Conservation (phyloP, 495 filamentous ascomycete species). For the Xylaria sp. region DNA sequence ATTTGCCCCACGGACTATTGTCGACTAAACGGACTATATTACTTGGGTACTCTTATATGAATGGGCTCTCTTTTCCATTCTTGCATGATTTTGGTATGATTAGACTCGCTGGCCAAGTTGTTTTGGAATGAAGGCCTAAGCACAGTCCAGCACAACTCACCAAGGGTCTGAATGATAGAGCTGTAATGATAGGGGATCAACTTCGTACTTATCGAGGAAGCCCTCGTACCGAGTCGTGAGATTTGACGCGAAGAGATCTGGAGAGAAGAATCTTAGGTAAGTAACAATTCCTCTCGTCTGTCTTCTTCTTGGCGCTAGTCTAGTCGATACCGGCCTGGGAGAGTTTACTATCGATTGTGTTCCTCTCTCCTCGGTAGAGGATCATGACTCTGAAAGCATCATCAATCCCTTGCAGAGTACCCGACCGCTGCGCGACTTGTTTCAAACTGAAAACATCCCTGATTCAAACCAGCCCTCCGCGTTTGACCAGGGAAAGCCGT, state of each 20-base stretch:
- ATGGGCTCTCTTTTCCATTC: slow-evolving; percentile 1
- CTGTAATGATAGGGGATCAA: slow-evolving; percentile 8
- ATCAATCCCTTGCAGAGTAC: slow-evolving; percentile 9
- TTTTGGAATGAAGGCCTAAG: not conserved
- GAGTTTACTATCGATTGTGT: not conserved
- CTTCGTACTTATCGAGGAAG: not conserved
- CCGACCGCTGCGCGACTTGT: slow-evolving; percentile 23
- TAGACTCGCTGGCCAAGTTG: not conserved
- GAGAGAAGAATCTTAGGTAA: slow-evolving; percentile 9
- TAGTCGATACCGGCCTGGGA: not conserved
- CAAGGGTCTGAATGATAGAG: not conserved
- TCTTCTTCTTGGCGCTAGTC: not conserved
- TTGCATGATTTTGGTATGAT: slow-evolving; percentile 18
- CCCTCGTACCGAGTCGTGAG: not conserved
- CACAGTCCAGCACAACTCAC: not conserved
- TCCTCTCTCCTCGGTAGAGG: not conserved
- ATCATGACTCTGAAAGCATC: not conserved
- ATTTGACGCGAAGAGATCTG: not conserved
- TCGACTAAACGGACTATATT: slow-evolving; percentile 21
- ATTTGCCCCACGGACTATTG: slow-evolving; percentile 8
- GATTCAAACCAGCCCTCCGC: slow-evolving; percentile 16
- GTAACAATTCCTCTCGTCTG: not conserved
- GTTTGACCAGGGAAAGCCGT: slow-evolving; percentile 6
- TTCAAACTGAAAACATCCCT: slow-evolving; percentile 26
- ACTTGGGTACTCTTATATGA: slow-evolving; percentile 14